Conservation (phyloP, 2,329 filamentous ascomycete genomes). For the Microsporum audouinii region DNA sequence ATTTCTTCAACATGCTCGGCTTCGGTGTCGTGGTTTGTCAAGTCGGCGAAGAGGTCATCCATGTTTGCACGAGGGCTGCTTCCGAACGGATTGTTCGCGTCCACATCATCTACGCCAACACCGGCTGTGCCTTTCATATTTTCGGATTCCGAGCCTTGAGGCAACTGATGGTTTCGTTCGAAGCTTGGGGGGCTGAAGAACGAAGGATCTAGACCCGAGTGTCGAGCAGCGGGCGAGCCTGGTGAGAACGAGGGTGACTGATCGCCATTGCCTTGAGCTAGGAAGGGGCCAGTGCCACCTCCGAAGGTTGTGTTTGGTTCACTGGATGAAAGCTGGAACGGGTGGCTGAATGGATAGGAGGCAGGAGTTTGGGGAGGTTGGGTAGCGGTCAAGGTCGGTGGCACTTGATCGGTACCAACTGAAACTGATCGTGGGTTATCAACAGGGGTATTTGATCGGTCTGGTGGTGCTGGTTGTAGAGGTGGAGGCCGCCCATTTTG, state of each 20-base stretch:
- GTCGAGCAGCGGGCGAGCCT: constrained; percentile 29
- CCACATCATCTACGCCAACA: constrained; percentile 22
- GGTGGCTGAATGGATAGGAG: constrained; percentile 30
- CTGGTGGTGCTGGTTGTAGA: constrained; percentile 24
- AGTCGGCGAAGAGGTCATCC: constrained; percentile 37
- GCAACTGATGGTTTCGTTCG: constrained; percentile 23
- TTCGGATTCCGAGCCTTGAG: constrained; percentile 11
- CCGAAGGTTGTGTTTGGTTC: constrained; percentile 30
- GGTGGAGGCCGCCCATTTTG: constrained; percentile 21
- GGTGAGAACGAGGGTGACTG: constrained; percentile 31
- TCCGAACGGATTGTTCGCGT: constrained; percentile 24
- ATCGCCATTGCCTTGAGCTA: constrained; percentile 24
- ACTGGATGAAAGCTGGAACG: constrained; percentile 27
- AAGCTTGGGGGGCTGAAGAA: constrained; percentile 35
- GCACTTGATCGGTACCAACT: constrained; percentile 24
- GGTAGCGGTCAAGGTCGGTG: constrained; percentile 17
- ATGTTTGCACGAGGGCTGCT: constrained; percentile 31
- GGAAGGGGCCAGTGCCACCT: constrained; percentile 26
- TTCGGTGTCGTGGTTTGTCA: constrained; percentile 36
- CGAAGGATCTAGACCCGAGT: constrained; percentile 26
- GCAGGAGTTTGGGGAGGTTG: constrained; percentile 20
- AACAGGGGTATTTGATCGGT: constrained; percentile 18
- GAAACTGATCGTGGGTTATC: constrained; percentile 23
- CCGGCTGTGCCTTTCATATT: constrained; percentile 21
- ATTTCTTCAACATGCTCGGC: constrained; percentile 25